phyloP scores from a whole-genome alignment of 2,329 filamentous ascomycete species.

The Fusarium scirpi region DNA sequence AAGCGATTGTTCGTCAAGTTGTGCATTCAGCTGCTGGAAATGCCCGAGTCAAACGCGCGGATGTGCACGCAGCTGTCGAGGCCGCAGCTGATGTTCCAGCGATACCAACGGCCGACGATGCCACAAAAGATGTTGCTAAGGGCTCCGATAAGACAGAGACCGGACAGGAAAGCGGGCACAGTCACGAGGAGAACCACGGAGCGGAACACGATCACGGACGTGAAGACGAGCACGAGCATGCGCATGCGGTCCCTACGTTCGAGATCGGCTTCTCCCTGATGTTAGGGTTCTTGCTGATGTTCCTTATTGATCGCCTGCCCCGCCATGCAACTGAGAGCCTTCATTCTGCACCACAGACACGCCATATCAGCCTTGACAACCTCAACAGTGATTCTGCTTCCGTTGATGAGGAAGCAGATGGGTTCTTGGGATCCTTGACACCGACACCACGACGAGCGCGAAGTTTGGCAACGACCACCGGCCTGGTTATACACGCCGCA shows the following conservation, averaged over 20 bases:
- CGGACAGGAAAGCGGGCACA: slow-evolving; percentile 44
- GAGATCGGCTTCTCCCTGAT: slow-evolving; percentile 91
- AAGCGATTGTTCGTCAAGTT: slow-evolving; percentile 34
- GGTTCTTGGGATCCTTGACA: slow-evolving; percentile 69
- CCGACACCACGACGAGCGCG: slow-evolving; percentile 70
- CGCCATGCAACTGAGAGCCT: slow-evolving; percentile 76
- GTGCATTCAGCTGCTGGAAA: slow-evolving; percentile 15
- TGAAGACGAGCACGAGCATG: slow-evolving; percentile 51
- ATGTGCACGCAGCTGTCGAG: slow-evolving; percentile 29
- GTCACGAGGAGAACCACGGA: slow-evolving; percentile 50
- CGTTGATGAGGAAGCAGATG: slow-evolving; percentile 68
- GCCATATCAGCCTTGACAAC: slow-evolving; percentile 90
- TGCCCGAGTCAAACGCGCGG: slow-evolving; percentile 24
- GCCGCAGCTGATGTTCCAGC: slow-evolving; percentile 32
- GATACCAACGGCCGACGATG: slow-evolving; percentile 25
- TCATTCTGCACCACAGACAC: slow-evolving; percentile 73
- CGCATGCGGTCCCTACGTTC: slow-evolving; percentile 67
- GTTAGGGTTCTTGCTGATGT: slow-evolving; percentile 95
- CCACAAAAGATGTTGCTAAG: slow-evolving; percentile 13
- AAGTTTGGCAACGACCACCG: slow-evolving; percentile 85
- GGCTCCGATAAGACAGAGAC: slow-evolving; percentile 23
- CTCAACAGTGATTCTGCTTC: slow-evolving; percentile 67
- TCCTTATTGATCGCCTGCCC: slow-evolving; percentile 89
- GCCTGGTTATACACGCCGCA: slow-evolving; percentile 94
- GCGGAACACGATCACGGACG: slow-evolving; percentile 48